Evolutionary conservation across 352 stramenopile genomes (phyloP).

Genomic region (Phytophthora vignae): DNA sequence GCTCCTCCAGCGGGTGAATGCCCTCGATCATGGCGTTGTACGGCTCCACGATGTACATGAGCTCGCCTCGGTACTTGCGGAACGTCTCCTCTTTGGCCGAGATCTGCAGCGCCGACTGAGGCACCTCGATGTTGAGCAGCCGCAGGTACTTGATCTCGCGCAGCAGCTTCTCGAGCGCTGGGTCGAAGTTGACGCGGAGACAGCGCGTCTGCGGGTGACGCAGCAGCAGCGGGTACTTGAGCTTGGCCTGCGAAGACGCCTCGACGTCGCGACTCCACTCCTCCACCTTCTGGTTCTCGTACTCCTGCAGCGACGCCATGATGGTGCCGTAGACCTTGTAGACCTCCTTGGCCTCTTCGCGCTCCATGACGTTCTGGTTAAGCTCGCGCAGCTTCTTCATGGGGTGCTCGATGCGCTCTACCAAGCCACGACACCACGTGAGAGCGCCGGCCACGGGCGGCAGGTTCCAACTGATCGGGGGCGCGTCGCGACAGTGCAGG

Average conservation of each 20-base stretch:
- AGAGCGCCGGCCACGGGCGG: slow-evolving; percentile 95
- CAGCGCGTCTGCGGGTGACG: slow-evolving; percentile 91
- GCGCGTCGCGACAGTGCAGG: slow-evolving; percentile 91
- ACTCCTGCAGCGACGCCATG: slow-evolving; percentile 96
- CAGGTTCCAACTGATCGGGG: slow-evolving; percentile 96
- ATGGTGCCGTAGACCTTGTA: slow-evolving; percentile 97
- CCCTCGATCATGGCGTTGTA: slow-evolving; percentile 98
- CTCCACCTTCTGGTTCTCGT: slow-evolving; percentile 97
- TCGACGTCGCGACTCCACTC: slow-evolving; percentile 97
- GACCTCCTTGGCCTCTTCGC: slow-evolving; percentile 98
- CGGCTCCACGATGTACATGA: slow-evolving; percentile 98
- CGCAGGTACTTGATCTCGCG: slow-evolving; percentile 99
- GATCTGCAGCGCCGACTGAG: slow-evolving; percentile 95
- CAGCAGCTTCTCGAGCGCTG: slow-evolving; percentile 95
- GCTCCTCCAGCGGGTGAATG: slow-evolving; percentile 97
- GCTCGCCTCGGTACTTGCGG: slow-evolving; percentile 95
- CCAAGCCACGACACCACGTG: slow-evolving; percentile 96
- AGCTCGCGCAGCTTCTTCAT: slow-evolving; percentile 97
- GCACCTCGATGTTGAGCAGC: slow-evolving; percentile 95
- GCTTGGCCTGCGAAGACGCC: slow-evolving; percentile 94
- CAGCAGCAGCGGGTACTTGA: slow-evolving; percentile 95
- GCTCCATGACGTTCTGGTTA: slow-evolving; percentile 97
- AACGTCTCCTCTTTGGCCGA: slow-evolving; percentile 96
- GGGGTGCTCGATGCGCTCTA: slow-evolving; percentile 96
- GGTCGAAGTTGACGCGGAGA: slow-evolving; percentile 98